These are phyloP conservation scores for Kazachstania sp. DNA, from an alignment of 1,139 yeast species.

Conservation along the genomic window DNA sequence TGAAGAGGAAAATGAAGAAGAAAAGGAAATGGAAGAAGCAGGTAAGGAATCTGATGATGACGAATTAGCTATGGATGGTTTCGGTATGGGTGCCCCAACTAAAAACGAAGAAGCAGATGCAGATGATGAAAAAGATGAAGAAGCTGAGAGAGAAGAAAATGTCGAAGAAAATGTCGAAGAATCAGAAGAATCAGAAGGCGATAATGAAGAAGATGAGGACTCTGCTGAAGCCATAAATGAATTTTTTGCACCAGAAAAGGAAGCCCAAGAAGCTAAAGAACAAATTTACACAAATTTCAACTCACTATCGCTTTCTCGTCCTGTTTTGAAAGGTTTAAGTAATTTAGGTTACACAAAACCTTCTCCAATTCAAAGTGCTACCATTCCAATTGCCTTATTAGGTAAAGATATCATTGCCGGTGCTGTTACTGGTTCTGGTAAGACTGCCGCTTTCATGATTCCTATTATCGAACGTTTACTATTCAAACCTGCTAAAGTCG, in stretches of 20 bases:
- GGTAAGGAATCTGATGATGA: constrained; percentile 38
- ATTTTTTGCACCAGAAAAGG: constrained; percentile 53
- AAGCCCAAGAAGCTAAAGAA: constrained; percentile 38
- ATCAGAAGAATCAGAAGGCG: constrained; percentile 31
- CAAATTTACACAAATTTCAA: constrained; percentile 59
- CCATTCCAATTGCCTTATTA: constrained; percentile 83
- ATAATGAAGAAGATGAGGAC: constrained; percentile 35
- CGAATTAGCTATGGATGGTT: constrained; percentile 60
- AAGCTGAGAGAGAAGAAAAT: constrained; percentile 14
- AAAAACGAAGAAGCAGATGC: too few relatives aligned
- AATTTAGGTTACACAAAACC: constrained; percentile 77
- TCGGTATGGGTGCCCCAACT: constrained; percentile 54
- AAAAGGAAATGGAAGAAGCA: constrained; percentile 32
- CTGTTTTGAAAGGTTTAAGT: constrained; percentile 73
- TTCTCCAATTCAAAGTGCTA: constrained; percentile 87
- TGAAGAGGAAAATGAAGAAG: constrained; percentile 34
- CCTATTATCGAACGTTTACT: constrained; percentile 89
- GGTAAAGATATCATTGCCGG: constrained; percentile 99
- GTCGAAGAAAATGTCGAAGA: constrained; percentile 29
- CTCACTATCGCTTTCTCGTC: constrained; percentile 75
- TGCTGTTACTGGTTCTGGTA: constrained; percentile 99
- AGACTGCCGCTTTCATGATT: constrained; percentile 95
- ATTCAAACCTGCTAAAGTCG: constrained; percentile 75
- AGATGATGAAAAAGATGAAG: too few relatives aligned
- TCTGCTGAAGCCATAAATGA: constrained; percentile 64